Percentiles rank a stretch among this genome's conserved stretches.
Evolutionary conservation across 2,329 filamentous ascomycete genomes (phyloP).

Genomic region (Epichloe brachyelytri): DNA sequence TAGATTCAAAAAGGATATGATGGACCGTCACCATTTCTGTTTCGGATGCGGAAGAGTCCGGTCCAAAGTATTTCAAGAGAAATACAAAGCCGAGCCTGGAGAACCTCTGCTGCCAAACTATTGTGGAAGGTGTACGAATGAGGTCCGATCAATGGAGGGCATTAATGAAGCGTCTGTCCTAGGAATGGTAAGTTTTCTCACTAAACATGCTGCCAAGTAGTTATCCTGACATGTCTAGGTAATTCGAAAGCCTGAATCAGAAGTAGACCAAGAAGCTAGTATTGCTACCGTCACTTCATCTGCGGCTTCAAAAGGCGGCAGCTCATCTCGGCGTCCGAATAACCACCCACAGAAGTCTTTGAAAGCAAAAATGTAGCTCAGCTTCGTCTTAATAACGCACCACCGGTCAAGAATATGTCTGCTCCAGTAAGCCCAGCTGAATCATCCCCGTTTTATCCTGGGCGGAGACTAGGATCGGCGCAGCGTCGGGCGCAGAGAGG

Average conservation of each 20-base stretch:
- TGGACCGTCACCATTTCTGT: slow-evolving; percentile 26
- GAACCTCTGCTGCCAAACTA: slow-evolving; percentile 20
- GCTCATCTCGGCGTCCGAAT: not conserved
- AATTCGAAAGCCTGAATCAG: not conserved
- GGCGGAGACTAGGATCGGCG: slow-evolving; percentile 14
- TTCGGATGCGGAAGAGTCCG: slow-evolving; percentile 17
- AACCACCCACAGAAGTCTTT: not conserved
- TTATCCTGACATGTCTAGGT: not conserved
- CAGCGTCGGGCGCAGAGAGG: slow-evolving; percentile 17
- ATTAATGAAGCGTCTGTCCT: slow-evolving; percentile 15
- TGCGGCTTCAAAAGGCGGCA: not conserved
- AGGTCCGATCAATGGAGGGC: slow-evolving; percentile 12
- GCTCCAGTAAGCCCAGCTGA: slow-evolving; percentile 3
- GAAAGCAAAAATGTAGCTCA: not conserved
- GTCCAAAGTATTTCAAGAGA: slow-evolving; percentile 14
- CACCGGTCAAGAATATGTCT: not conserved
- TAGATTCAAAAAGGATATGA: slow-evolving; percentile 11
- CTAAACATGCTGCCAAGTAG: too few species aligned
- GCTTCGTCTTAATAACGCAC: not conserved
- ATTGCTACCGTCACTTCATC: not conserved
- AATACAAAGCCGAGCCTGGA: slow-evolving; percentile 11
- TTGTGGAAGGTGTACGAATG: slow-evolving; percentile 16
- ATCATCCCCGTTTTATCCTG: slow-evolving; percentile 10
- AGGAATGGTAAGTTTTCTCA: slow-evolving; percentile 11
- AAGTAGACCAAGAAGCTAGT: not conserved